Evolutionary conservation across 2,329 filamentous ascomycete genomes (phyloP), one percentile per base, ranked within the genome.

Genomic region (Botrytis sinoallii): DNA sequence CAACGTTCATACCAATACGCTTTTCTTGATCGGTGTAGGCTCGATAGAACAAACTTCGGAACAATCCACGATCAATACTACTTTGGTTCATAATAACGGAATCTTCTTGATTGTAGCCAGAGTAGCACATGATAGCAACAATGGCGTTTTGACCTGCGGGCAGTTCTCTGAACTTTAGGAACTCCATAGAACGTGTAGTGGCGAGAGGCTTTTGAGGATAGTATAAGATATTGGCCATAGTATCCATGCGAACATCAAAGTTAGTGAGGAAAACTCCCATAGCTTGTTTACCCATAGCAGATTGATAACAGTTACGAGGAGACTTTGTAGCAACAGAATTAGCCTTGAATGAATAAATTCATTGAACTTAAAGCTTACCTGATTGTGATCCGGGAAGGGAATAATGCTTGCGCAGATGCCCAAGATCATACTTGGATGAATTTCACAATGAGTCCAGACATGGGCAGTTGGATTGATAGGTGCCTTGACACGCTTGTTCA

Each of bases 21-120:
- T 98, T 98, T 85, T 99, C 96, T 77, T 94, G 94, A 81, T 99
- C 96, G 46, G 94, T 97, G 84, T 99, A 99, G 18, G 95, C 94
- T 78, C 97, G 91, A 89, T 97, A 99, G 86, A 98, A 99, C 72
- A 99, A 85, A 88, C 94, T 98, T 80, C 97, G 90, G 91, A 99
- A 99, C 7, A 99, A 87, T 76, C 96, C 96, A 81, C 96, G 93
- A 83, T 99, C 96, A 80, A 99, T 98, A 83, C 94, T 97, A 85
- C 94, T 98, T 85, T 99, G 96, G 83, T 99, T 99, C 96, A 99
- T 98, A 80, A 99, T 97, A 78, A 99, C 95, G 78, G 96, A 99
- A 90, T 99, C 96, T 94, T 99, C 96, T 83, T 99, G 97, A 84
- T 99, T 99, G 86, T 99, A 99, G 75, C 96, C 96, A 72, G 95